A percentile compares a stretch with the other conserved stretches of the same genome.
phyloP scores from a whole-genome alignment of 148 eudicot genomes.

The Rhododendron molle region DNA sequence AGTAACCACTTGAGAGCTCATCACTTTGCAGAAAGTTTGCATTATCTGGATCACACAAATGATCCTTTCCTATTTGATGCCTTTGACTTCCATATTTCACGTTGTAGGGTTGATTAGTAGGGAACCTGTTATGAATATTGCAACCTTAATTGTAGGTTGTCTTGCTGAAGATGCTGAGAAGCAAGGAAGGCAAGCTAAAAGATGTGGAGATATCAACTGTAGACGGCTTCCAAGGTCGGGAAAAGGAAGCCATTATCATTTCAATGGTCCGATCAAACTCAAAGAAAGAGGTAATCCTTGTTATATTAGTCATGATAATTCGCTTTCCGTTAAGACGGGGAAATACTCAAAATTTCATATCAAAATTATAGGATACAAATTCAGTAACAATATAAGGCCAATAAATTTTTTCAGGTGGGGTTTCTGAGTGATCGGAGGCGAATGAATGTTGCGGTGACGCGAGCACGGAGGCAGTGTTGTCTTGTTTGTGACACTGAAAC shows the following conservation, averaged over 20 bases:
- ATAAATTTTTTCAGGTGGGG: slow-evolving; percentile 59
- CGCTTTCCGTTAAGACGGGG: neutral
- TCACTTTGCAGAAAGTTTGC: neutral
- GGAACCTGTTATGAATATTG: neutral
- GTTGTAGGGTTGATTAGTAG: neutral
- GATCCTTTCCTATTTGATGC: neutral
- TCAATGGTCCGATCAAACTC: slow-evolving; percentile 99
- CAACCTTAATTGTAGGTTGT: slow-evolving; percentile 58
- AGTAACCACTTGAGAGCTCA: neutral
- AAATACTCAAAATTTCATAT: neutral
- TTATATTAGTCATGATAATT: neutral
- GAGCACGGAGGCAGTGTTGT: slow-evolving; percentile 95
- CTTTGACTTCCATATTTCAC: neutral
- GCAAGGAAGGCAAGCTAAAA: slow-evolving; percentile 66
- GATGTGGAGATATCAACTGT: slow-evolving; percentile 92
- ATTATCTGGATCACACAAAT: neutral
- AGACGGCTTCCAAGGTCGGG: slow-evolving; percentile 98
- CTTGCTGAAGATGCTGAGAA: slow-evolving; percentile 60
- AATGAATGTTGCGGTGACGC: slow-evolving; percentile 98
- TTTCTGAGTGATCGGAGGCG: slow-evolving; percentile 89
- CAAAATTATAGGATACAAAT: neutral
- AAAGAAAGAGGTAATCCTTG: slow-evolving; percentile 70
- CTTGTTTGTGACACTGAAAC: slow-evolving; percentile 94
- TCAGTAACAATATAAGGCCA: neutral
- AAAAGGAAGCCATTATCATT: slow-evolving; percentile 93